Base-by-base conservation (phyloP, 371 early-diverging fungal genomes). In the Paraphysoderma sedebokerense region DNA sequence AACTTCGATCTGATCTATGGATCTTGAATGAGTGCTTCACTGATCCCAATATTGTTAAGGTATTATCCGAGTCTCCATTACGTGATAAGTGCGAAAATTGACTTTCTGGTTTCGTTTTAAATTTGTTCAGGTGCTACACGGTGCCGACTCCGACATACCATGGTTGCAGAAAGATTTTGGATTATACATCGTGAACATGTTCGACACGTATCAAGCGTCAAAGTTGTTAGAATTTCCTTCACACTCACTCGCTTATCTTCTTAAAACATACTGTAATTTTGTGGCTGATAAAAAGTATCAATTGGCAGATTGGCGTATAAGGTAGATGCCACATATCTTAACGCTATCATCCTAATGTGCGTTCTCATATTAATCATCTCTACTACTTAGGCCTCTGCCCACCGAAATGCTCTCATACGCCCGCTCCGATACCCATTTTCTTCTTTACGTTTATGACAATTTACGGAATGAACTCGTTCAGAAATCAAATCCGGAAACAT, bases 91-190 rank as follows among this genome's bases (percentile, higher is more conserved):
- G n/a, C n/a, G n/a, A n/a, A n/a, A n/a, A n/a, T n/a, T n/a, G n/a
- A n/a, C 35, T 15, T 35, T 35, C 15, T 35, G 35, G n/a, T 35
- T 35, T 35, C 35, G 15, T 19, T 35, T 35, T 19, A 15, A 35
- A 15, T 15, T 19, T 19, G 35, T 9, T 3, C 48, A 74, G 72
- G 67, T 82, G 7, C 66, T 98, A 29, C 98, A 98, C 59, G 98
- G 98, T 60, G 93, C 97, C 12, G 87, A 89, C 7, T 73, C 65
- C 60, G 98, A 98, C 76, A 77, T 96, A n/a, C 60, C 76, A 40
- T 98, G 98, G 98, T 72, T 98, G 38, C 98, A 98, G 62, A 73
- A 85, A 15, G 98, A 98, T 58, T 91, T 98, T 61, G 92, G 93
- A 15, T 61, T 92, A 3, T 98, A 96, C 51, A 66, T 98, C 45